Percentiles rank a stretch among this genome's conserved stretches.
These are phyloP conservation scores for Fusarium clavum DNA, from an alignment of 2,329 filamentous ascomycete genomes.

Conservation along the genomic window DNA sequence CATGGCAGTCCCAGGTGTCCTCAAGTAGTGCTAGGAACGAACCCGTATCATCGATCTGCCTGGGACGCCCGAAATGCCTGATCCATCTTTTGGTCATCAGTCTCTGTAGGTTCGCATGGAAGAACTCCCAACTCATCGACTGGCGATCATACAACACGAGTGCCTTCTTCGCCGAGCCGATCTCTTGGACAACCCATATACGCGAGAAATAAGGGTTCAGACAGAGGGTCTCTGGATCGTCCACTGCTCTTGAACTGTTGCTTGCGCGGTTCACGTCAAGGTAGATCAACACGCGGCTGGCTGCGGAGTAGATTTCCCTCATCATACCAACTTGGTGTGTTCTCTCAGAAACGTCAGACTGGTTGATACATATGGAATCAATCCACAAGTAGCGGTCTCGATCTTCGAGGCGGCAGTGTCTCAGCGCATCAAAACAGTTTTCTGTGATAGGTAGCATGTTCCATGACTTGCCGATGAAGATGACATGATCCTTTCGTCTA, in stretches of 20 bases:
- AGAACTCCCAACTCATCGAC: background rate
- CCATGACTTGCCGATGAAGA: background rate
- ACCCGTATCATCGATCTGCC: background rate
- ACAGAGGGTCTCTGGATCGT: background rate
- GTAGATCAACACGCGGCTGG: background rate
- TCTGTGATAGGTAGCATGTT: background rate
- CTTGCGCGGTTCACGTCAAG: accelerated
- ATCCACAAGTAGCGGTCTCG: background rate
- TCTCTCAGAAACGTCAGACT: background rate
- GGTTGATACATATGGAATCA: slow-evolving; percentile 4
- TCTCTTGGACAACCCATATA: slow-evolving; percentile 1
- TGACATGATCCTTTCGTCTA: background rate
- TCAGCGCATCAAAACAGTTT: background rate
- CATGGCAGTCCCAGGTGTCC: background rate
- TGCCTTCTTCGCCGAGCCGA: background rate
- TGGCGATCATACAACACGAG: background rate
- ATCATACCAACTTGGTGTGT: slow-evolving; percentile 1
- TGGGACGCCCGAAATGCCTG: background rate
- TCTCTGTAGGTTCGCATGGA: accelerated
- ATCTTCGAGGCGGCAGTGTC: background rate
- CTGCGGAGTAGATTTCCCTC: background rate
- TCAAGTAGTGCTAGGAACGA: background rate
- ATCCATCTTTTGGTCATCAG: background rate
- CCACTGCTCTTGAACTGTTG: accelerated
- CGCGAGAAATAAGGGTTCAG: background rate